phyloP scores from a whole-genome alignment of 495 filamentous ascomycete species.

The Gamarada debralockiae region DNA sequence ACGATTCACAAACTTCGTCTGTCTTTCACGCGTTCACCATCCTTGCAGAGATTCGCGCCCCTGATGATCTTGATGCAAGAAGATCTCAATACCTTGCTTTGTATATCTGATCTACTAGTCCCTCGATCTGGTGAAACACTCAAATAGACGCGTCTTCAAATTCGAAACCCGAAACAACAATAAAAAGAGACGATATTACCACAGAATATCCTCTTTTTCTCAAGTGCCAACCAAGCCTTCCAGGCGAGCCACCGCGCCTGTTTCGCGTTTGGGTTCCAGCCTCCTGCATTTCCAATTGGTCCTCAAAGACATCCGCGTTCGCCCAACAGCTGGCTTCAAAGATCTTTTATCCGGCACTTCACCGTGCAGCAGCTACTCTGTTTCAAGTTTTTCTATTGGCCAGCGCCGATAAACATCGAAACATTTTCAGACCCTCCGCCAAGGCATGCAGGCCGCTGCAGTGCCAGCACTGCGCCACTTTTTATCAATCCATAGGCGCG shows the following conservation, averaged over 20 bases:
- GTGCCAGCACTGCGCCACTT: conserved; percentile 2
- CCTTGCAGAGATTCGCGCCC: too few species aligned
- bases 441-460: conserved; percentile 9
- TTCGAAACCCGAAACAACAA: too few species aligned
- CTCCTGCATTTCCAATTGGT: not conserved
- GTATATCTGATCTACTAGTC: too few species aligned
- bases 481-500: conserved; percentile 20
- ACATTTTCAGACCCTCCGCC: not conserved
- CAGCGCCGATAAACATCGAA: not conserved
- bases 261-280: conserved; percentile 10
- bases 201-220: too few species aligned
- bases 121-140: too few species aligned
- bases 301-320: not conserved
- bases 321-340: not conserved
- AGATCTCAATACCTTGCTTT: too few species aligned
- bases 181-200: too few species aligned
- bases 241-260: conserved; percentile 8
- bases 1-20: too few species aligned
- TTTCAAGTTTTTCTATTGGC: conserved; percentile 13
- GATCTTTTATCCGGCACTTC: not conserved
- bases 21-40: too few species aligned
- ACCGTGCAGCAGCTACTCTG: conserved; percentile 1
- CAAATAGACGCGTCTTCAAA: too few species aligned
- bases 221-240: too few species aligned
- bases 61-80: too few species aligned